These are phyloP conservation scores for Gymnopilus dilepis DNA, from an alignment of 768 basidiomycete species.

Conservation along the genomic window DNA sequence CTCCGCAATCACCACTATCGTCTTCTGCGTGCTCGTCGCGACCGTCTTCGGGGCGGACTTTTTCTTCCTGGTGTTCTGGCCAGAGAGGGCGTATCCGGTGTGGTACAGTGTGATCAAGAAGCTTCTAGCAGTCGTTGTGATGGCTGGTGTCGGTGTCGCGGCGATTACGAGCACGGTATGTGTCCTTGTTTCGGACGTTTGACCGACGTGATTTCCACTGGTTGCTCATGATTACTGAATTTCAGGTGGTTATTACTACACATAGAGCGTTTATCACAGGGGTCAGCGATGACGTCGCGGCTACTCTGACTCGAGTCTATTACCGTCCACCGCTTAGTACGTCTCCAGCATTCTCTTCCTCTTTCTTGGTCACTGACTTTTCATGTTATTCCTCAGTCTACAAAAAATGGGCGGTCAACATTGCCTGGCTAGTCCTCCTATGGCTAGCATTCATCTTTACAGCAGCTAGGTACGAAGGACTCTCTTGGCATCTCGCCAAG, in stretches of 20 bases:
- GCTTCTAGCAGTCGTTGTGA: slow-evolving; percentile 28
- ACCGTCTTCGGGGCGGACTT: slow-evolving; percentile 42
- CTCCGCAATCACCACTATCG: slow-evolving; percentile 35
- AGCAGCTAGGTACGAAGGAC: slow-evolving; percentile 31
- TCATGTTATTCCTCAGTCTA: too few species aligned
- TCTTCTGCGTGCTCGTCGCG: slow-evolving; percentile 41
- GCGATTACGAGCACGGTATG: slow-evolving; percentile 39
- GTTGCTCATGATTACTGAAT: not conserved
- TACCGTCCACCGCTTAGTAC: slow-evolving; percentile 34
- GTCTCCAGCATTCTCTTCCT: slow-evolving; percentile 18
- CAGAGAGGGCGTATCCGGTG: slow-evolving; percentile 33
- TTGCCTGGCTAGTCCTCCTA: slow-evolving; percentile 37
- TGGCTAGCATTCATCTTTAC: slow-evolving; percentile 38
- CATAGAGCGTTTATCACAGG: slow-evolving; percentile 33
- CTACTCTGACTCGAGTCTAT: slow-evolving; percentile 26
- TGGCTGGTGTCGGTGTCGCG: slow-evolving; percentile 33
- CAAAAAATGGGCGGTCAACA: slow-evolving; percentile 33
- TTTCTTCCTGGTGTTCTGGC: slow-evolving; percentile 43
- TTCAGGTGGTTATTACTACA: slow-evolving; percentile 34
- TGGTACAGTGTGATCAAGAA: slow-evolving; percentile 35
- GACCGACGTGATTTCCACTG: not conserved
- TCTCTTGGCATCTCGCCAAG: too few species aligned
- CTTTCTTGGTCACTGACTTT: too few species aligned
- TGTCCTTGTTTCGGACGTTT: not conserved
- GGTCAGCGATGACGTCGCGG: slow-evolving; percentile 19